Evolutionary conservation across 1,139 yeast species (phyloP), one percentile per base, ranked within the genome.

Genomic region (Diutina mesorugosa): DNA sequence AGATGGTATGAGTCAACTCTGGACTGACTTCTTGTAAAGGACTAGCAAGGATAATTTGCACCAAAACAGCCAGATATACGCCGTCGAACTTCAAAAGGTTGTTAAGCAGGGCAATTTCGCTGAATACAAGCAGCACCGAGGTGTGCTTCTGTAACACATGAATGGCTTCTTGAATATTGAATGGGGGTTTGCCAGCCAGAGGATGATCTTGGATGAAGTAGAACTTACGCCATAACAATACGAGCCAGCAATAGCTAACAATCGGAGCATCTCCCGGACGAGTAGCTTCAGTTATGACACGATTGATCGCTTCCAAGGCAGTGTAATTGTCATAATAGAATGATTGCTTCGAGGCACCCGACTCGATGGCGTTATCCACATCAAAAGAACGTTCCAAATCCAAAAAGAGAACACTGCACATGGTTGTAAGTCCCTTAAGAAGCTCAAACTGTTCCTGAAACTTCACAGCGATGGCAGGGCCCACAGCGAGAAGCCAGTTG

Each of bases 241-340:
- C 79, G 12, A 89, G 80, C 96, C 96, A 90, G 41, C 84, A 79
- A 62, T 87, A 85, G 55, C 80, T 67, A 1, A 84, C 70, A 4
- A 85, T 71, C 0, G 89, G 69, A 59, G 81, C 80, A 14, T 61
- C 58, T 55, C 68, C 69, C 1, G 69, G 61, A 10, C 26, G 7
- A 1, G 53, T 32, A 4, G 32, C 28, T 28, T 71, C 66, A 0
- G 69, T 63, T 16, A 74, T 67, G 4, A 74, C 61, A 5, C 64
- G 65, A 62, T 77, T 80, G 29, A 81, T 72, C 56, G 64, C 62
- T 55, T 66, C 65, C 59, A 87, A 73, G 1, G 73, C 65, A 0
- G 65, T 63, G 0, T 78, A 68, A 60, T 81, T 78, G 51, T 72
- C 68, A 61, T 81, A 69, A 60, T 72, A 83, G n/a, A 51, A 52